Evolutionary conservation across 2,329 filamentous ascomycete species (phyloP).

Genomic region (Claviceps citrina): DNA sequence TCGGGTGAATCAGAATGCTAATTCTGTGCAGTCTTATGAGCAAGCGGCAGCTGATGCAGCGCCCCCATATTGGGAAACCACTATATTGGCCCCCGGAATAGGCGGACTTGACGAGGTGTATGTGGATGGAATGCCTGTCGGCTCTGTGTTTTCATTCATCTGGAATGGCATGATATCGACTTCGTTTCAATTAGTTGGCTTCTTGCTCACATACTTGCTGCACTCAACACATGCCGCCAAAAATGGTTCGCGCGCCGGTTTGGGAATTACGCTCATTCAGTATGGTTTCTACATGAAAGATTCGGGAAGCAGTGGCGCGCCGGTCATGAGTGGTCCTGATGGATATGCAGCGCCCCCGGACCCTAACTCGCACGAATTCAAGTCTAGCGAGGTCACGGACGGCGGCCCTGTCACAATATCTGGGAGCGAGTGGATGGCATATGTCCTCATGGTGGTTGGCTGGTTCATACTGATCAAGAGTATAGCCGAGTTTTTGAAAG

Average conservation of each 20-base stretch:
- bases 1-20: constrained; percentile 18
- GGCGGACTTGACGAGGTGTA: constrained; percentile 90
- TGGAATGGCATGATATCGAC: constrained; percentile 96
- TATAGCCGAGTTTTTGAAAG: constrained; percentile 79
- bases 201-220: constrained; percentile 91
- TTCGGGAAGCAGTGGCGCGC: constrained; percentile 28
- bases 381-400: constrained; percentile 51
- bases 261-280: constrained; percentile 89
- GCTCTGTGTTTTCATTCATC: constrained; percentile 71
- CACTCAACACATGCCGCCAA: constrained; percentile 97
- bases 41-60: constrained; percentile 93
- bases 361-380: constrained; percentile 80
- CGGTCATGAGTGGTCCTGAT: constrained; percentile 34
- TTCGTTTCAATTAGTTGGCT: constrained; percentile 92
- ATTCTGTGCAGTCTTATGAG: constrained; percentile 63
- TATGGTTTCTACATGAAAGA: constrained; percentile 94
- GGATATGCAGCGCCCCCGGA: constrained; percentile 60
- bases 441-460: constrained; percentile 86
- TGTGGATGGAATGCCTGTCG: constrained; percentile 87
- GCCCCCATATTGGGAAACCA: constrained; percentile 98
- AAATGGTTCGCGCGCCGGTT: constrained; percentile 84
- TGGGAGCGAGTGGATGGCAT: constrained; percentile 77
- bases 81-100: constrained; percentile 82
- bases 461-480: constrained; percentile 96
- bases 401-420: constrained; percentile 41